Evolutionary conservation across 2,329 filamentous ascomycete genomes (phyloP).

Genomic region (Keithomyces neogunnii): DNA sequence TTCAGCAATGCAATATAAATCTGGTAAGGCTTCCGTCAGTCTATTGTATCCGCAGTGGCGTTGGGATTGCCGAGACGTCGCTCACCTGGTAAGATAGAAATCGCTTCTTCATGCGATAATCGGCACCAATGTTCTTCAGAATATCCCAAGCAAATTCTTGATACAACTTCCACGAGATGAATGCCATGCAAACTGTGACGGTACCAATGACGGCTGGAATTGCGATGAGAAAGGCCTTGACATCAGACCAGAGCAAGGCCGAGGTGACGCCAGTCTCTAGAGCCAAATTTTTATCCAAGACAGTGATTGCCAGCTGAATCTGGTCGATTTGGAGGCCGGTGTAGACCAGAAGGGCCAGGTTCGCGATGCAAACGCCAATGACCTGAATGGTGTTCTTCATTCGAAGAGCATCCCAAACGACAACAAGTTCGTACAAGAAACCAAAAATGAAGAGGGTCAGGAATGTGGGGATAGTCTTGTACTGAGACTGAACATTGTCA

Average conservation of each 20-base stretch:
- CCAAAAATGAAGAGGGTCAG: slow-evolving; percentile 95
- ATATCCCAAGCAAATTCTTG: slow-evolving; percentile 99
- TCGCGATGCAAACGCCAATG: slow-evolving; percentile 90
- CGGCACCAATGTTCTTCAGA: slow-evolving; percentile 97
- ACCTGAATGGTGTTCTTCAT: slow-evolving; percentile 98
- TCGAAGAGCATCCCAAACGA: slow-evolving; percentile 88
- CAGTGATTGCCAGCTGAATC: slow-evolving; percentile 63
- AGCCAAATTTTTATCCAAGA: slow-evolving; percentile 36
- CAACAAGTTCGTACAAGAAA: slow-evolving; percentile 81
- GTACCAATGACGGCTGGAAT: slow-evolving; percentile 78
- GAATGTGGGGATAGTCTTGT: slow-evolving; percentile 82
- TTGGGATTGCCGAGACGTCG: slow-evolving; percentile 12
- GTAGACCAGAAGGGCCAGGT: slow-evolving; percentile 85
- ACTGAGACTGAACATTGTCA: slow-evolving; percentile 38
- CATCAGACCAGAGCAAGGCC: slow-evolving; percentile 54
- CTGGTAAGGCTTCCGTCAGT: slow-evolving; percentile 34
- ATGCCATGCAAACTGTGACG: slow-evolving; percentile 62
- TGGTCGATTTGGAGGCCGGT: slow-evolving; percentile 89
- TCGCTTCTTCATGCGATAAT: slow-evolving; percentile 91
- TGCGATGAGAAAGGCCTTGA: slow-evolving; percentile 71
- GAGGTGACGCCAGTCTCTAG: slow-evolving; percentile 29
- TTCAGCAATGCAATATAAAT: slow-evolving; percentile 97
- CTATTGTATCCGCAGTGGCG: too few relatives aligned
- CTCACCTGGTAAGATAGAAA: slow-evolving; percentile 91
- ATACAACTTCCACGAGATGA: slow-evolving; percentile 89